Base-by-base conservation (phyloP, 1,284 basidiomycete genomes). In the Schizophyllum amplum region DNA sequence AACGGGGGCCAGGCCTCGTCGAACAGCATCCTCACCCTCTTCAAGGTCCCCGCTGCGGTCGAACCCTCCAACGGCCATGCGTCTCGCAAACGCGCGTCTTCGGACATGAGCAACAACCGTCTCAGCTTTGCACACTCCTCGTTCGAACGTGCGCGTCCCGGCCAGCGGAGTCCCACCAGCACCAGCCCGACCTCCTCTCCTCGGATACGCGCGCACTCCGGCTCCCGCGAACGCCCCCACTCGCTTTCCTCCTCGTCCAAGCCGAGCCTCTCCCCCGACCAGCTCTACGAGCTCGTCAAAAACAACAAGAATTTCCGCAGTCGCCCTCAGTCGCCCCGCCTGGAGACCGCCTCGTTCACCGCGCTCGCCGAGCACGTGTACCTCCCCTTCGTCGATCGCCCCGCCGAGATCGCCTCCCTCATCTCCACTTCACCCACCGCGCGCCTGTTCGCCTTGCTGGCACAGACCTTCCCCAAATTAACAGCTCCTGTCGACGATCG, bases 331-430 rank as follows among this genome's bases (percentile, higher is more conserved):
- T 66, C 9, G 64, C 65, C 24, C 60, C 53, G 26, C 47, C 50
- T 21, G 57, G 60, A 22, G 1, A 79, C 78, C 3, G 79, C 79
- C 4, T 80, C 80, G 0, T 91, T 91, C 67, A 88, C 84, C 1
- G 80, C 82, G 1, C 75, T 92, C 1, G 84, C 86, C 1, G 78
- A 80, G 26, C 80, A 85, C 55, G 78, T 90, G 51, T 85, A 79
- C 63, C 79, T 91, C 20, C 89, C 89, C 1, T 92, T 91, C 70
- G 75, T 91, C 59, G 83, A 91, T 62, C 81, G 88, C 21, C 78
- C 87, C 0, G 68, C 71, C 0, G 88, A 92, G 65, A 86, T 90
- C 4, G 59, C 77, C 5, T 68, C 76, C 2, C 76, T 92, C 47
- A 79, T 91, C 52, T 74, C 80, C 4, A 73, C 72, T 0, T 78